These are phyloP conservation scores for Oryza brachyantha DNA, from an alignment of 176 grass and related monocot genomes.

Conservation along the genomic window DNA sequence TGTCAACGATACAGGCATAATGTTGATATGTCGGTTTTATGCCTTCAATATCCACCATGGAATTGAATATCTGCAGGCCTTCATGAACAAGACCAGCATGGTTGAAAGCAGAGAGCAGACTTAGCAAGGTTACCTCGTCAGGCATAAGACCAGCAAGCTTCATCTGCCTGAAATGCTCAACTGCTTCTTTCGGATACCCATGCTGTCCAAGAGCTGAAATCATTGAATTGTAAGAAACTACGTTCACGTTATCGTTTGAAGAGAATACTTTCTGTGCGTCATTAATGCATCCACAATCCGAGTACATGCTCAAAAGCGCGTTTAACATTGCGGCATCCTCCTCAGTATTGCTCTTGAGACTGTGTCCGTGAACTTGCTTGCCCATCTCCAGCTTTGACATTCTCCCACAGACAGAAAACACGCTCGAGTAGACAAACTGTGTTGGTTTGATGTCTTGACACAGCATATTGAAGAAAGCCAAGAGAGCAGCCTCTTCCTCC, in stretches of 20 bases:
- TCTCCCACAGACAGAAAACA: constrained; percentile 15
- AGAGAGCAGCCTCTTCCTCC: constrained; percentile 23
- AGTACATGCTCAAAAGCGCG: constrained; percentile 49
- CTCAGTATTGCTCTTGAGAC: constrained; percentile 32
- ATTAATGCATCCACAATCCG: constrained; percentile 35
- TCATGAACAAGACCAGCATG: constrained; percentile 43
- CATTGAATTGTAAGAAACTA: constrained; percentile 41
- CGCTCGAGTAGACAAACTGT: constrained; percentile 37
- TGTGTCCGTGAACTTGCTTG: constrained; percentile 32
- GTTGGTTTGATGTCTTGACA: constrained; percentile 28
- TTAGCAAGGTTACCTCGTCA: constrained; percentile 46
- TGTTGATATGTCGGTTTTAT: constrained; percentile 31
- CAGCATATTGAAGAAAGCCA: constrained; percentile 33
- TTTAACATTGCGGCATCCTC: constrained; percentile 34
- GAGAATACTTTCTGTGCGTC: constrained; percentile 39
- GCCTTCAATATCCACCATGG: constrained; percentile 17
- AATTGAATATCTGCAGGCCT: constrained; percentile 31
- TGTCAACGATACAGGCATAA: constrained; percentile 52
- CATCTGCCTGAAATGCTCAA: constrained; percentile 27
- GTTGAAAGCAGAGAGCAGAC: constrained; percentile 41
- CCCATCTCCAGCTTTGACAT: constrained; percentile 33
- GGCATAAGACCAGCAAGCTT: constrained; percentile 25
- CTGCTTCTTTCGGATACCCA: constrained; percentile 23
- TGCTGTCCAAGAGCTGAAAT: constrained; percentile 48
- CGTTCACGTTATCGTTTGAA: constrained; percentile 21